phyloP scores from a whole-genome alignment of 352 stramenopile genomes.

The Globisporangium emineosum region DNA sequence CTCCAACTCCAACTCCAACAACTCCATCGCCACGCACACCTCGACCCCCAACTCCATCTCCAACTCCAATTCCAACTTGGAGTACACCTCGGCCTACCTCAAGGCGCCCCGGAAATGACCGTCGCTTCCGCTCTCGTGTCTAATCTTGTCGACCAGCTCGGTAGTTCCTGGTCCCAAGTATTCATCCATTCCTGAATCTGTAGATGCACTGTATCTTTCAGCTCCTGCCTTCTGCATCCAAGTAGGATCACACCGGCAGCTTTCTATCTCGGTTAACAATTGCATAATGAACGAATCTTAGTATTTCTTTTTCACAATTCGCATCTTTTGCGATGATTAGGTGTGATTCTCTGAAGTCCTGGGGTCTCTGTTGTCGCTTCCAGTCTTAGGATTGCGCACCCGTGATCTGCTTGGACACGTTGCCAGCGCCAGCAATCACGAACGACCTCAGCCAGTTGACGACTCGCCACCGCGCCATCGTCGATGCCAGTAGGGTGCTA shows the following conservation, averaged over 20 bases:
- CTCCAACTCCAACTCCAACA: neutral
- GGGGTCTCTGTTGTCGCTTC: too few species aligned
- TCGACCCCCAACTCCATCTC: neutral
- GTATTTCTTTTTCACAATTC: neutral
- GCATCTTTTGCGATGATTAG: too few species aligned
- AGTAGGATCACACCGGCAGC: neutral
- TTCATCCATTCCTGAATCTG: neutral
- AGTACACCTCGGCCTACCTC: too few species aligned
- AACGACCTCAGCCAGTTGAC: conserved; percentile 3
- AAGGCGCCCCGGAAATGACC: too few species aligned
- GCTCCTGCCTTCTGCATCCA: neutral
- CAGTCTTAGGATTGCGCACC: neutral
- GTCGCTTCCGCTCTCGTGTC: too few species aligned
- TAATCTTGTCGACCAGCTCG: neutral
- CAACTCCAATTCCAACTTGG: neutral
- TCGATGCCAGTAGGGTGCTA: neutral
- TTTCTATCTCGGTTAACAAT: neutral
- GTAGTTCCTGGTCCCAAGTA: neutral
- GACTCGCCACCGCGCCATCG: neutral
- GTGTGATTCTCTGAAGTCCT: too few species aligned
- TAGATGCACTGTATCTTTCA: neutral
- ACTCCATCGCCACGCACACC: too few species aligned
- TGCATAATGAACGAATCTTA: neutral
- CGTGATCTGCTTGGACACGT: neutral
- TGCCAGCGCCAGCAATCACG: neutral